Percentiles rank a stretch among this genome's conserved stretches.
Evolutionary conservation across 2,329 filamentous ascomycete genomes (phyloP).

Genomic region (Sclerotinia subarctica): DNA sequence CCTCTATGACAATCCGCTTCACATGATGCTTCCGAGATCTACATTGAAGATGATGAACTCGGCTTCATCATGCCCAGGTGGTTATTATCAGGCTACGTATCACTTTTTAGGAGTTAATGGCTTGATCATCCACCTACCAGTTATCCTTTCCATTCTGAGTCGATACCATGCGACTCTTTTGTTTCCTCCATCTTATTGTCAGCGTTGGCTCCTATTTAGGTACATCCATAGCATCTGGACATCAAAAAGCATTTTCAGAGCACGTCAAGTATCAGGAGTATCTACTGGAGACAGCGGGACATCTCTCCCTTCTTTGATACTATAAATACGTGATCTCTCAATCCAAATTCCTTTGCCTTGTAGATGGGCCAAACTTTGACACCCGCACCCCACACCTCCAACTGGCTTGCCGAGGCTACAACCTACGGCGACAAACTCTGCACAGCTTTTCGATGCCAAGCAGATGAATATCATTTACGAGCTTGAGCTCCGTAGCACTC

Average conservation of each 20-base stretch:
- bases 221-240: neutral
- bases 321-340: neutral
- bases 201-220: neutral
- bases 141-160: neutral
- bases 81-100: neutral
- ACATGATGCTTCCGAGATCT: neutral
- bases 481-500: conserved; percentile 9
- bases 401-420: neutral
- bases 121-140: neutral
- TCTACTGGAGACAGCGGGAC: neutral
- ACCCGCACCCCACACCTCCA: neutral
- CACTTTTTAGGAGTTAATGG: neutral
- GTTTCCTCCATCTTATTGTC: neutral
- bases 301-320: neutral
- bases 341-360: neutral
- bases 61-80: neutral
- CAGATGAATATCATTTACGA: neutral
- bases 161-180: neutral
- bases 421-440: neutral
- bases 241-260: too few species aligned
- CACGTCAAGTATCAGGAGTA: neutral
- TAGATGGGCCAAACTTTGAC: neutral
- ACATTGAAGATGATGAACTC: neutral
- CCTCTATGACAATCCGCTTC: neutral
- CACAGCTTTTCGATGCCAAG: neutral